Base-by-base conservation (phyloP, 345 rosid species). In the Camelina laxa region DNA sequence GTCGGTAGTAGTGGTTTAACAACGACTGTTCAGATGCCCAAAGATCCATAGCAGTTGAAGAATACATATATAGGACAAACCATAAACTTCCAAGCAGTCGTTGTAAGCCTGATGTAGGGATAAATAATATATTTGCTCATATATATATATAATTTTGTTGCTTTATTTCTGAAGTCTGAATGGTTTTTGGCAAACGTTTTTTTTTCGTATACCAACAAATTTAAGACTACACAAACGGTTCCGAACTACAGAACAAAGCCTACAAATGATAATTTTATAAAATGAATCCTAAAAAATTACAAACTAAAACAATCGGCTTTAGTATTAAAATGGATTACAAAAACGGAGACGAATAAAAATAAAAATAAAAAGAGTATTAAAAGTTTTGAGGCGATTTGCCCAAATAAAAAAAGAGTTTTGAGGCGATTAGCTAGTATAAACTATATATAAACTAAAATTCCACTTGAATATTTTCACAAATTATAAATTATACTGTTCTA, bases 1-100 rank as follows among this genome's bases (percentile, higher is more conserved):
- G 59, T 60, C 39, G 68, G 68, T 71, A 47, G 59, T 60, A 39
- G 60, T 71, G 51, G 12, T 39, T 53, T 17, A 41, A 61, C 44
- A 61, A 30, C 33, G 76, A 51, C 54, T 24, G 54, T 39, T 55
- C 72, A 65, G 31, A 48, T 30, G 69, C 17, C 13, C 30, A 65
- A 17, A 2, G 19, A 35, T 48, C 49, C 48, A 24, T 41, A 41
- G 12, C 44, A 61, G 14, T 21, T 17, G 62, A 72, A 11, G 16
- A 39, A 39, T 60, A 59, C 42, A 13, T 19, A 36, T 12, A 56
- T 24, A 30, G 6, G 75, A 60, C 61, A 72, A 72, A 50, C 15
- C 60, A 61, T 61, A 72, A 50, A 72, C 53, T 61, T 17, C 42
- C 69, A 61, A 72, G 31, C 2, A 50, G 22, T 12, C n/a, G 75